phyloP scores from a whole-genome alignment of 306 rosid genomes.

The Vigna radiata region DNA sequence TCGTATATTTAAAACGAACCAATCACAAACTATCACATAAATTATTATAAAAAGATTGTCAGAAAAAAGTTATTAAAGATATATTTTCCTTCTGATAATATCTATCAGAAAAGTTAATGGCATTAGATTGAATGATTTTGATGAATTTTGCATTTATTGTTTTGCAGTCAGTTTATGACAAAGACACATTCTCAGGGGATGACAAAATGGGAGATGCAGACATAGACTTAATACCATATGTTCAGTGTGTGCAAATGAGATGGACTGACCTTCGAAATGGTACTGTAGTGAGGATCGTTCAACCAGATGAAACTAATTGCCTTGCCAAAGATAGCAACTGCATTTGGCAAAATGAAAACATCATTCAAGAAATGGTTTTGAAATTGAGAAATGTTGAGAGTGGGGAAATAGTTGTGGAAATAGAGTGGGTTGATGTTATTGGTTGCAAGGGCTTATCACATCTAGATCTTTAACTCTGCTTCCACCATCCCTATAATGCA shows the following conservation, averaged over 20 bases:
- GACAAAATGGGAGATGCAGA: slow-evolving; percentile 89
- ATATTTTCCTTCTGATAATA: too few species aligned
- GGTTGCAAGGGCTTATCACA: slow-evolving; percentile 56
- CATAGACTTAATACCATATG: slow-evolving; percentile 75
- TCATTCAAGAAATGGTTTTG: slow-evolving; percentile 75
- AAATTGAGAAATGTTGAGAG: slow-evolving; percentile 74
- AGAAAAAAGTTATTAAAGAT: too few species aligned
- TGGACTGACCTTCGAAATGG: slow-evolving; percentile 65
- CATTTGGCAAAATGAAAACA: slow-evolving; percentile 62
- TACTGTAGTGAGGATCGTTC: slow-evolving; percentile 58
- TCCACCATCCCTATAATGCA: background rate
- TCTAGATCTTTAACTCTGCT: slow-evolving; percentile 10
- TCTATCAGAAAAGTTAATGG: background rate
- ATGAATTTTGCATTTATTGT: too few species aligned
- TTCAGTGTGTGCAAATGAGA: slow-evolving; percentile 57
- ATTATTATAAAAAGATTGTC: too few species aligned
- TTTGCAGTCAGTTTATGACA: slow-evolving; percentile 72
- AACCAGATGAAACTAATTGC: slow-evolving; percentile 60
- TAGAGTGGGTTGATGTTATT: slow-evolving; percentile 70
- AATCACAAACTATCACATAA: too few species aligned
- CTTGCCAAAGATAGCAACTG: slow-evolving; percentile 73
- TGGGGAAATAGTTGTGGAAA: slow-evolving; percentile 67
- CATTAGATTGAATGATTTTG: background rate
- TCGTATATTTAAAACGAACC: too few species aligned
- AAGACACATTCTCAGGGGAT: slow-evolving; percentile 69